Percentiles rank a stretch among this genome's conserved stretches.
Evolutionary conservation across 2,329 filamentous ascomycete genomes (phyloP).

Genomic region (Chaetothyriales sp.): DNA sequence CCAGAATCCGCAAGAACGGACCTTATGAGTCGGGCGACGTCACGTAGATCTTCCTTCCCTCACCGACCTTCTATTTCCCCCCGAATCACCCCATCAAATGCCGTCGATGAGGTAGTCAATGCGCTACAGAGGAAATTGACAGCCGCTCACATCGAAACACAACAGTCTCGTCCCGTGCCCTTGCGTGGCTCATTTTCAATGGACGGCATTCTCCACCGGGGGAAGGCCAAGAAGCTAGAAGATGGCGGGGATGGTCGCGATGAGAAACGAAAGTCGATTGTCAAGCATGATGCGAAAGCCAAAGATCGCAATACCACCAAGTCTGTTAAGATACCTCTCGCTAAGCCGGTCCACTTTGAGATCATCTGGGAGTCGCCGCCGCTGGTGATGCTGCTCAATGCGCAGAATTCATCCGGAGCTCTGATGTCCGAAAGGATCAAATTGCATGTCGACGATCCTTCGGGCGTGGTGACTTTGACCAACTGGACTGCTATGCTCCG

Average conservation of each 20-base stretch:
- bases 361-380: constrained; percentile 73
- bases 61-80: constrained; percentile 6
- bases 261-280: constrained; percentile 29
- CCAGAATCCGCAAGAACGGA: neutral
- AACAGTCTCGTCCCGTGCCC: neutral
- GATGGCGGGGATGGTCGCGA: constrained; percentile 26
- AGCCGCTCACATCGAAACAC: constrained; percentile 9
- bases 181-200: constrained; percentile 30
- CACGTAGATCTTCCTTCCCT: constrained; percentile 1
- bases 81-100: constrained; percentile 5
- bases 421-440: constrained; percentile 73
- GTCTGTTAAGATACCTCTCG: constrained; percentile 17
- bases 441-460: constrained; percentile 53
- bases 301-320: constrained; percentile 10
- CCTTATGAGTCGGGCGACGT: neutral
- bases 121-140: constrained; percentile 15
- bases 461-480: constrained; percentile 49
- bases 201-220: constrained; percentile 29
- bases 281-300: constrained; percentile 16
- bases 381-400: constrained; percentile 65
- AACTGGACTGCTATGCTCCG: constrained; percentile 60
- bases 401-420: constrained; percentile 65
- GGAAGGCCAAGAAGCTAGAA: constrained; percentile 17
- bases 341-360: constrained; percentile 39
- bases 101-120: constrained; percentile 16